Conservation (phyloP, 768 basidiomycete species). For the Hypsizygus marmoreus region DNA sequence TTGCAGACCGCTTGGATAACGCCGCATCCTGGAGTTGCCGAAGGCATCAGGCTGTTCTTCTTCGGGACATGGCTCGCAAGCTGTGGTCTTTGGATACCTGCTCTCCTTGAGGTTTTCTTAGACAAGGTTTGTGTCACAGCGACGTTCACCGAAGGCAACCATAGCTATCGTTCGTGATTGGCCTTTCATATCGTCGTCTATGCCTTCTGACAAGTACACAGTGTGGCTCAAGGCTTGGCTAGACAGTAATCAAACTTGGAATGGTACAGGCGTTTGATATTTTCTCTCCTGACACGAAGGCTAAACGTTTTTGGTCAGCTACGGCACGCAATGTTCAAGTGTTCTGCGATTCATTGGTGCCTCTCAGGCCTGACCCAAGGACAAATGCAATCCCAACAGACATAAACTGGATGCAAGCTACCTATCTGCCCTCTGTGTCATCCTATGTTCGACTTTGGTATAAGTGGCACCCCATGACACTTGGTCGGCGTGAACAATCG, state of each 20-base stretch:
- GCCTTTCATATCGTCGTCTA: not conserved
- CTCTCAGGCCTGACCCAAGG: too few relatives aligned
- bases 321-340: too few relatives aligned
- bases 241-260: slow-evolving; percentile 55
- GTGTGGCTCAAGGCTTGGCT: slow-evolving; percentile 76
- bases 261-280: too few relatives aligned
- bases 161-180: slow-evolving; percentile 50
- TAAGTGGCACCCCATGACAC: slow-evolving; percentile 41
- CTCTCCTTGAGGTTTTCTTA: slow-evolving; percentile 43
- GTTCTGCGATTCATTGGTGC: too few relatives aligned
- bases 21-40: too few relatives aligned
- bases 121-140: slow-evolving; percentile 63
- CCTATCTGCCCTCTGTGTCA: slow-evolving; percentile 43
- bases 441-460: slow-evolving; percentile 47
- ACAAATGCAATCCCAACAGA: too few relatives aligned
- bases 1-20: too few relatives aligned
- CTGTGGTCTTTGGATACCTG: slow-evolving; percentile 27
- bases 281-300: too few relatives aligned
- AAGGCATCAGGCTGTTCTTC: too few relatives aligned
- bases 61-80: not conserved
- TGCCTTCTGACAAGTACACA: slow-evolving; percentile 24
- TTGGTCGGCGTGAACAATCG: slow-evolving; percentile 31
- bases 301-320: too few relatives aligned
- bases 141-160: slow-evolving; percentile 56
- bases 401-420: too few relatives aligned